Evolutionary conservation across 441 rosid genomes (phyloP), one percentile per base, ranked within the genome.

Genomic region (Euphorbia celastroides): DNA sequence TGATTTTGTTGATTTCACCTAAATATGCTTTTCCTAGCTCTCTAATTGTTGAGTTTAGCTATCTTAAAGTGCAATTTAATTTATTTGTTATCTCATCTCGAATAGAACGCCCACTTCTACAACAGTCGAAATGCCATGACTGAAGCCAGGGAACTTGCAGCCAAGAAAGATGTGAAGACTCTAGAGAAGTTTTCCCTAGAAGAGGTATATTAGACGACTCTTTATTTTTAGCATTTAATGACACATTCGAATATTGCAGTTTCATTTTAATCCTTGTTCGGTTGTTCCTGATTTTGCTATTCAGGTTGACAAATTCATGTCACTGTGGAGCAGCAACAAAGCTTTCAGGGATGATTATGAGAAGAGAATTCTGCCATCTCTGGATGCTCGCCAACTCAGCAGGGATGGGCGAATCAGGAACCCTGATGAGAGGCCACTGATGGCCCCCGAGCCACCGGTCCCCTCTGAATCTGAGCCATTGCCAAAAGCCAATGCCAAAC

Each of bases 351-450:
- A 86, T 17, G 96, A 92, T 70, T 94, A 92, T 23, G 79, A 86
- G 81, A 88, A 82, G 66, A 78, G 97, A 74, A 70, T 92, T 31
- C 57, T 83, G 70, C 64, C 65, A 63, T 94, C 97, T 14, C 78
- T 89, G 67, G 89, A 91, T 64, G 66, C 60, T 48, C 81, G 84
- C 38, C 86, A 82, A 75, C n/a, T 88, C 76, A 87, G 86, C 67
- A 77, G 69, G 56, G 84, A 93, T 80, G 97, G 88, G 50, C 85
- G 90, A 48, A 84, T 87, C 7, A 86, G 85, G 80, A 88, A 85
- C 80, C 92, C 92, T 9, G 87, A 77, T 60, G 99, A 95, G 88
- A 92, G 84, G 84, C 97, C 93, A 56, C 67, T 90, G 52, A 59
- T 82, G 44, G 71, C 46, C 16, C 62, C 48, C 28, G 85, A 75